A percentile compares a stretch with the other conserved stretches of the same genome.
These are phyloP conservation scores for Trichoderma koningiopsis DNA, from an alignment of 2,329 filamentous ascomycete species.

Conservation along the genomic window DNA sequence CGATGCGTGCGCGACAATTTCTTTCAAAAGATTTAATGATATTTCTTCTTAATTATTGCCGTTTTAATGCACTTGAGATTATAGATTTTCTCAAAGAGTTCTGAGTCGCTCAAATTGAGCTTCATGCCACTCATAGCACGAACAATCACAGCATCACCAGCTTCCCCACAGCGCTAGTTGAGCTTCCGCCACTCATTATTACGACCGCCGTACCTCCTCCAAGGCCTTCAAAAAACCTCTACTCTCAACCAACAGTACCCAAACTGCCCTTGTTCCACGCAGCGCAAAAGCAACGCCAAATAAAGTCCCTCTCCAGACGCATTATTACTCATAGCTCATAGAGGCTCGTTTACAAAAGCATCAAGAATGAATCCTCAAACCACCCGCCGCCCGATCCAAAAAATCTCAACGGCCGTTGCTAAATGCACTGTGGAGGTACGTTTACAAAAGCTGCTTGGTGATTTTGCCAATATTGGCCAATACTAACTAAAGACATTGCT, in stretches of 20 bases:
- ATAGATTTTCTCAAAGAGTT: neutral
- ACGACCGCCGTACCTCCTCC: neutral
- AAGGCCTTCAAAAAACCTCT: neutral
- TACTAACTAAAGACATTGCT: neutral
- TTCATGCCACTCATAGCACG: neutral
- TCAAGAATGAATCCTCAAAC: constrained; percentile 6
- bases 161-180: constrained; percentile 11
- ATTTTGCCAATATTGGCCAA: neutral
- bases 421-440: constrained; percentile 59
- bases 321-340: too few species aligned
- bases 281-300: neutral
- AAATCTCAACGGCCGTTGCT: constrained; percentile 56
- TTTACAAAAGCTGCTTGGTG: neutral
- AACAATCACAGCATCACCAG: neutral
- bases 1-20: neutral
- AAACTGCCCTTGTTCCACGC: neutral
- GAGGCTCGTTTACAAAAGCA: neutral
- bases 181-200: neutral
- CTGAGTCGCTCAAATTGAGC: neutral
- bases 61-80: neutral
- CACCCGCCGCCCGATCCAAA: constrained; percentile 53
- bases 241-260: neutral
- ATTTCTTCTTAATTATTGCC: neutral
- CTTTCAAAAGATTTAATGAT: neutral
- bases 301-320: neutral